Evolutionary conservation across 768 basidiomycete genomes (phyloP).

Genomic region (Naganishia friedmannii): DNA sequence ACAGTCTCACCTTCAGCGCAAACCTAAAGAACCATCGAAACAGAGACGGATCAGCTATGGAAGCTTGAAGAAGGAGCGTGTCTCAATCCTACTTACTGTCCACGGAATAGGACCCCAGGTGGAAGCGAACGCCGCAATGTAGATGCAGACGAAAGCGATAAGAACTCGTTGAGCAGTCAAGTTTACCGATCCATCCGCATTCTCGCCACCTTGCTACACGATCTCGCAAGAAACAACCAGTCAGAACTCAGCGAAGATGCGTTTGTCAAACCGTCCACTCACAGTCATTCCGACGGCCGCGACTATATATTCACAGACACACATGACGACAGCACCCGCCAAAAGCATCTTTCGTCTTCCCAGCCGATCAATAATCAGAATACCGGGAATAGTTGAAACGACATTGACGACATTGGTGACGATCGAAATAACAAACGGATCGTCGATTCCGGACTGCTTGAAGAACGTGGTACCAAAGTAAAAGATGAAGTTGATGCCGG

Average conservation of each 20-base stretch:
- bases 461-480: constrained; percentile 81
- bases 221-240: background rate
- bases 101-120: constrained; percentile 73
- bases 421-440: constrained; percentile 67
- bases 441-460: constrained; percentile 67
- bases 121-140: constrained; percentile 67
- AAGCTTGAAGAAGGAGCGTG: too few species aligned
- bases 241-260: too few species aligned
- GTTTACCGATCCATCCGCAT: constrained; percentile 60
- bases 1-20: background rate
- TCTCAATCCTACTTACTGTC: constrained; percentile 6
- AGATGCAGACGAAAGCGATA: constrained; percentile 73
- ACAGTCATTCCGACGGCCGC: constrained; percentile 61
- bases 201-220: constrained; percentile 63
- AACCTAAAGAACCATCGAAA: constrained; percentile 22
- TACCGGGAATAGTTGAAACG: constrained; percentile 67
- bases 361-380: constrained; percentile 68
- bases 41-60: too few species aligned
- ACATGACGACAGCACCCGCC: constrained; percentile 64
- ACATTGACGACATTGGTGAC: constrained; percentile 59
- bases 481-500: constrained; percentile 54
- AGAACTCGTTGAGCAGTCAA: constrained; percentile 63
- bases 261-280: background rate
- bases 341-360: constrained; percentile 72
- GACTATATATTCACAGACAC: constrained; percentile 53